Conservation (phyloP, 371 early-diverging fungal species). For the Apophysomyces ossiformis region DNA sequence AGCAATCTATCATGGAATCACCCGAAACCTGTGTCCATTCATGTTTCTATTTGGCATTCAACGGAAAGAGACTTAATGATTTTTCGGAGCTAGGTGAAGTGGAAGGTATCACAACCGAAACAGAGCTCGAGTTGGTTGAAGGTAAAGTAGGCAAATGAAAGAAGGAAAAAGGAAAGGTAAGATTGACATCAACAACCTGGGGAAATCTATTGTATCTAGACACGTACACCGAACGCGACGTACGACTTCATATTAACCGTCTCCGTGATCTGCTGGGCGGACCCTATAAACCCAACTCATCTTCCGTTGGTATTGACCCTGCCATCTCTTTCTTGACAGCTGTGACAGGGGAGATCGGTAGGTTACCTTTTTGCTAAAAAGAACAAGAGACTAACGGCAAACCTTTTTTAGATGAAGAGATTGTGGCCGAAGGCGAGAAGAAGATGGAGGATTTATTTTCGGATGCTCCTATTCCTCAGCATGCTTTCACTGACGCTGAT, state of each 20-base stretch:
- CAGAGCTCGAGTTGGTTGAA: constrained; percentile 72
- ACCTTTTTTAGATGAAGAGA: constrained; percentile 41
- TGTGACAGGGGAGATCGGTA: constrained; percentile 69
- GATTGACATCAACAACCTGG: too few relatives aligned
- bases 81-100: constrained; percentile 76
- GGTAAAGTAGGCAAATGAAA: constrained; percentile 46
- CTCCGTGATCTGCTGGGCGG: constrained; percentile 85
- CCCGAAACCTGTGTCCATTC: constrained; percentile 86
- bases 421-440: constrained; percentile 41
- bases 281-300: constrained; percentile 71
- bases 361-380: constrained; percentile 12
- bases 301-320: constrained; percentile 76
- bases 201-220: constrained; percentile 39
- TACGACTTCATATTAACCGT: constrained; percentile 86
- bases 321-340: constrained; percentile 72
- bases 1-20: constrained; percentile 85
- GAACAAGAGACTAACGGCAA: not conserved
- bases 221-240: constrained; percentile 88
- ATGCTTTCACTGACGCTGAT: constrained; percentile 64
- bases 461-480: constrained; percentile 50
- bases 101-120: constrained; percentile 73
- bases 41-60: constrained; percentile 84
- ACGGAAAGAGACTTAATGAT: constrained; percentile 75
- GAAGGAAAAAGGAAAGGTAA: not conserved
- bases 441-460: constrained; percentile 48